Base-by-base conservation (phyloP, 768 basidiomycete species). In the Auricularia cornea region DNA sequence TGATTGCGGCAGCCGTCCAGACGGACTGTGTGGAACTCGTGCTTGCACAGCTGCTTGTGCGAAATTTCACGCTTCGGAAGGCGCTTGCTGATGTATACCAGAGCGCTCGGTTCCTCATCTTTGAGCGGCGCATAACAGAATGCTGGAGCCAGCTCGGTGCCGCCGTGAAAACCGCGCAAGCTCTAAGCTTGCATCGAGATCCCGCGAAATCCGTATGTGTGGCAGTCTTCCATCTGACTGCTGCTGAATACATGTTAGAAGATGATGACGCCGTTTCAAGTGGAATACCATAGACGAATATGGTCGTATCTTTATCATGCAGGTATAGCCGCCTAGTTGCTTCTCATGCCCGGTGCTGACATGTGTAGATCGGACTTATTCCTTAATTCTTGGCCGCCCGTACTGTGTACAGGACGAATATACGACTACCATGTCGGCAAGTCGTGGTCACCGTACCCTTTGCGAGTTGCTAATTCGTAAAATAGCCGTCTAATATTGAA, bases 61-160 rank as follows among this genome's bases (percentile, higher is more conserved):
- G 65, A 61, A 23, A 48, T 6, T 6, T 10, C 20, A 5, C 20
- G 44, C 44, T 23, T 48, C 23, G 11, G 3, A 6, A 18, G 6
- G 44, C 44, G 44, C 44, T 29, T 64, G 63, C 65, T 65, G 60
- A 72, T 60, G 65, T 66, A 30, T 63, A 57, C 61, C 67, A 87
- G 85, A 85, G 83, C 60, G 92, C 93, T 61, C 78, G 90, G 66
- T 83, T 84, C 68, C 71, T 85, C 59, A 79, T 83, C 3, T 84
- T 92, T 69, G 90, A 92, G 71, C 84, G 90, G 59, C 85, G 90
- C 57, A 89, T 96, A 64, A 94, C 94, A 8, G 94, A 97, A 76
- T 94, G 94, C 70, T 98, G 94, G 93, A 93, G 91, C 72, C 93
- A 96, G 70, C 79, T 98, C 20, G 94, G 94, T 38, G 94, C 94